A percentile compares a stretch with the other conserved stretches of the same genome.
Conservation (phyloP, 345 rosid genomes). For the Murraya paniculata region DNA sequence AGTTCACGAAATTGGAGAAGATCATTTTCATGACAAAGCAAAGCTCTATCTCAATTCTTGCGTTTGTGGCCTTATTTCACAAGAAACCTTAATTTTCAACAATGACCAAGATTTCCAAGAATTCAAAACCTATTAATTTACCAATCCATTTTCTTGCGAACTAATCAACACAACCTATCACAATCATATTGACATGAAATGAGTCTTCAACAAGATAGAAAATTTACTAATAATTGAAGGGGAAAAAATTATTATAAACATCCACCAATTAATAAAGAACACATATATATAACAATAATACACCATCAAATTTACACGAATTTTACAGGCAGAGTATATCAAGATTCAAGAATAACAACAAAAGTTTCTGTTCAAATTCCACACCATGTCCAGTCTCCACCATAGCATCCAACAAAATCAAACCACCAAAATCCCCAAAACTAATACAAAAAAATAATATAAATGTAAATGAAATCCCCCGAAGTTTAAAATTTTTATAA, state of each 20-base stretch:
- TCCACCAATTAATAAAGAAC: background rate
- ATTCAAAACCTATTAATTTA: background rate
- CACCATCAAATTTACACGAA: constrained; percentile 13
- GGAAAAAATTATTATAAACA: background rate
- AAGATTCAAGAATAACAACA: background rate
- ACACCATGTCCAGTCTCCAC: constrained; percentile 1
- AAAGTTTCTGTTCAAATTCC: constrained; percentile 3
- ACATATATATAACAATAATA: background rate
- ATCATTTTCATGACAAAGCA: background rate
- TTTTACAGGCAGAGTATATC: constrained; percentile 11
- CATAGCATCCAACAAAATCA: background rate
- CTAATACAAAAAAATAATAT: background rate
- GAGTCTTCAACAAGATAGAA: background rate
- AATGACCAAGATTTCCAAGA: no score
- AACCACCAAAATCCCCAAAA: constrained; percentile 10
- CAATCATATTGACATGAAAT: background rate
- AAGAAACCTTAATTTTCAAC: background rate
- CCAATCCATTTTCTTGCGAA: background rate
- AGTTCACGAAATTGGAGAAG: background rate
- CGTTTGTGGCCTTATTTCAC: background rate
- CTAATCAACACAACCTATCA: background rate
- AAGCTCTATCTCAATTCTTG: background rate
- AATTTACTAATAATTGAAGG: background rate
- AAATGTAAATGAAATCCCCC: constrained; percentile 17
- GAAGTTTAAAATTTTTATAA: constrained; percentile 4